These are phyloP conservation scores for Dendrothele bispora DNA, from an alignment of 768 basidiomycete species.

Conservation along the genomic window DNA sequence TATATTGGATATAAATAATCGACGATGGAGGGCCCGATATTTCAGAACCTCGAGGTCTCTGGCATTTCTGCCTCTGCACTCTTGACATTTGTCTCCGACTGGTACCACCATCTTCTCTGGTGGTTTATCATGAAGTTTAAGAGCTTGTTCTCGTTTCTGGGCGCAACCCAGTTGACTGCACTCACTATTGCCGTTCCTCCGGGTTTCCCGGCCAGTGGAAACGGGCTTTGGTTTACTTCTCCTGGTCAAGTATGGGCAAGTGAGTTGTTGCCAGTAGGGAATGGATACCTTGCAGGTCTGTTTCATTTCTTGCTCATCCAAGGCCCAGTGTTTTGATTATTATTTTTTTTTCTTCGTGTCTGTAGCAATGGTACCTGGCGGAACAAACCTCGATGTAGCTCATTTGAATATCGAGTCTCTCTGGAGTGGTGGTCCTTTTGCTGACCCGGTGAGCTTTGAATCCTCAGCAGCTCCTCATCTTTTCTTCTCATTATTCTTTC, in stretches of 20 bases:
- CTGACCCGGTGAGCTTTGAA: slow-evolving; percentile 51
- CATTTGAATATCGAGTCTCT: slow-evolving; percentile 77
- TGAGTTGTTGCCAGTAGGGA: slow-evolving; percentile 70
- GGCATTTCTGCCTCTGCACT: no score
- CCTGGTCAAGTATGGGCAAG: slow-evolving; percentile 56
- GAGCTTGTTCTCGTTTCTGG: background rate
- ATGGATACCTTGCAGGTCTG: slow-evolving; percentile 68
- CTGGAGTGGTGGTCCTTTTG: slow-evolving; percentile 75
- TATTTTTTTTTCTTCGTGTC: background rate
- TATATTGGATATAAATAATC: no score
- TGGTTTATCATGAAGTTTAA: background rate
- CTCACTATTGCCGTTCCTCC: slow-evolving; percentile 27
- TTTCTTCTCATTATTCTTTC: background rate
- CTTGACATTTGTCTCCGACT: no score
- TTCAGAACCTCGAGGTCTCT: no score
- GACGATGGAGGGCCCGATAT: no score
- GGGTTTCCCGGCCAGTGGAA: slow-evolving; percentile 70
- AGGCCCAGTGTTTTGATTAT: slow-evolving; percentile 1
- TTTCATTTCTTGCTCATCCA: no score
- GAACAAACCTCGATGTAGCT: slow-evolving; percentile 55
- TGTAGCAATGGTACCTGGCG: slow-evolving; percentile 66
- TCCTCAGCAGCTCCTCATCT: background rate
- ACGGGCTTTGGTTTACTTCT: slow-evolving; percentile 69
- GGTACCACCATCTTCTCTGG: background rate
- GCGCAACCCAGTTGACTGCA: background rate